Evolutionary conservation across 331 rosid genomes (phyloP).

Genomic region (Malus hybrid): DNA sequence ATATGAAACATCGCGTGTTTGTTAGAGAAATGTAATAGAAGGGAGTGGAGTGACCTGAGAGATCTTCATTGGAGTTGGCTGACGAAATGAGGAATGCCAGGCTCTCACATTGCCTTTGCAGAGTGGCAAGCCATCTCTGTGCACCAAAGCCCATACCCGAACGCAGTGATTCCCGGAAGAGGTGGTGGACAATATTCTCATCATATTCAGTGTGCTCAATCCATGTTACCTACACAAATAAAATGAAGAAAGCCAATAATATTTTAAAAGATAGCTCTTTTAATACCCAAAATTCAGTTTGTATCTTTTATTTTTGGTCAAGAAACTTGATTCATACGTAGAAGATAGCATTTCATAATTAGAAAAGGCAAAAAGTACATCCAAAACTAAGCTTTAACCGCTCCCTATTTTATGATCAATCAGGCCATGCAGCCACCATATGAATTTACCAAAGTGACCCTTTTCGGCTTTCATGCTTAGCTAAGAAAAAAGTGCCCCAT

Average conservation of each 20-base stretch:
- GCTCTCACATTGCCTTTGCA: slow-evolving; percentile 68
- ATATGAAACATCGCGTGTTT: neutral
- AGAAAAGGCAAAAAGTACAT: too few species aligned
- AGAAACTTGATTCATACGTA: too few species aligned
- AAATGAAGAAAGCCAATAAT: neutral
- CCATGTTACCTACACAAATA: slow-evolving; percentile 58
- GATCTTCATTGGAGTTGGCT: slow-evolving; percentile 35
- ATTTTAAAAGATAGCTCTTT: too few species aligned
- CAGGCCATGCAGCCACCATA: slow-evolving; percentile 9
- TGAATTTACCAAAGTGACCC: slow-evolving; percentile 9
- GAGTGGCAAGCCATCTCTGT: slow-evolving; percentile 77
- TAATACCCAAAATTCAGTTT: too few species aligned
- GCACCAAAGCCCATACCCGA: slow-evolving; percentile 80
- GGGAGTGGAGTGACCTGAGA: slow-evolving; percentile 36
- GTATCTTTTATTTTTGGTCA: too few species aligned
- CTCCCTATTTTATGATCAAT: neutral
- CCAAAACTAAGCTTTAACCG: neutral
- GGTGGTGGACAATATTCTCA: slow-evolving; percentile 57
- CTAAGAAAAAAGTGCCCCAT: neutral
- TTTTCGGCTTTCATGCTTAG: neutral
- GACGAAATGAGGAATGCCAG: slow-evolving; percentile 45
- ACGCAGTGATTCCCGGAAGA: slow-evolving; percentile 41
- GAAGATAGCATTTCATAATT: too few species aligned
- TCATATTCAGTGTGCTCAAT: slow-evolving; percentile 76
- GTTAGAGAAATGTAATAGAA: neutral